Evolutionary conservation across 129 eudicot species (phyloP).

Genomic region (Smallanthus sonchifolius): DNA sequence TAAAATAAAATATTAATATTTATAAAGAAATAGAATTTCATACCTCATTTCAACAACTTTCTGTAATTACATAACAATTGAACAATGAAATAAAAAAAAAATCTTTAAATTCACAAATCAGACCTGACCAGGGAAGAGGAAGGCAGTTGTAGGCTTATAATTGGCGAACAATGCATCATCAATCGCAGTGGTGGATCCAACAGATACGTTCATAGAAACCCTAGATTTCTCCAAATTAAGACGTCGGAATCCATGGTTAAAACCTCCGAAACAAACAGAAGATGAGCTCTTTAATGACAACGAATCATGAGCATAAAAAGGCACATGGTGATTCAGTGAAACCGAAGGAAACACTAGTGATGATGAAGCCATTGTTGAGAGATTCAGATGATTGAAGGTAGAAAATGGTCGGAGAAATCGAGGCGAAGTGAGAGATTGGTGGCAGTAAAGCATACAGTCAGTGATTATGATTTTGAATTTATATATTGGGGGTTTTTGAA

Average conservation of each 20-base stretch:
- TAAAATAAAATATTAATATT: background rate
- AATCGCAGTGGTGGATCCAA: constrained; percentile 56
- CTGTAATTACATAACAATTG: background rate
- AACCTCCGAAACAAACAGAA: constrained; percentile 29
- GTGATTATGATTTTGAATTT: constrained; percentile 13
- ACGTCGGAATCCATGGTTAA: constrained; percentile 43
- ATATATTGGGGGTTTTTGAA: constrained; percentile 6
- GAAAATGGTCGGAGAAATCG: constrained; percentile 26
- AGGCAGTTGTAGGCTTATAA: constrained; percentile 74
- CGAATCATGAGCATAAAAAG: constrained; percentile 22
- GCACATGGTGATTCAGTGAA: constrained; percentile 29
- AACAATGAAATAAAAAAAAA: background rate
- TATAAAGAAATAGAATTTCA: too few species aligned
- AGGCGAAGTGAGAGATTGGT: constrained; percentile 29
- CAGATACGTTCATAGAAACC: constrained; percentile 70
- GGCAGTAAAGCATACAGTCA: constrained; percentile 42
- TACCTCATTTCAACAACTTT: background rate
- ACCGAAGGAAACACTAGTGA: constrained; percentile 55
- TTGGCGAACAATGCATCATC: constrained; percentile 64
- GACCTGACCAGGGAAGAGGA: constrained; percentile 97
- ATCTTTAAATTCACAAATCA: background rate
- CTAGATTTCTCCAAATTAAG: constrained; percentile 55
- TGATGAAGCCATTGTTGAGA: constrained; percentile 51
- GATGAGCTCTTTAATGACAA: constrained; percentile 18
- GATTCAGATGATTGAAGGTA: background rate